Conservation (phyloP, 768 basidiomycete genomes). For the Boletellus ananiceps region DNA sequence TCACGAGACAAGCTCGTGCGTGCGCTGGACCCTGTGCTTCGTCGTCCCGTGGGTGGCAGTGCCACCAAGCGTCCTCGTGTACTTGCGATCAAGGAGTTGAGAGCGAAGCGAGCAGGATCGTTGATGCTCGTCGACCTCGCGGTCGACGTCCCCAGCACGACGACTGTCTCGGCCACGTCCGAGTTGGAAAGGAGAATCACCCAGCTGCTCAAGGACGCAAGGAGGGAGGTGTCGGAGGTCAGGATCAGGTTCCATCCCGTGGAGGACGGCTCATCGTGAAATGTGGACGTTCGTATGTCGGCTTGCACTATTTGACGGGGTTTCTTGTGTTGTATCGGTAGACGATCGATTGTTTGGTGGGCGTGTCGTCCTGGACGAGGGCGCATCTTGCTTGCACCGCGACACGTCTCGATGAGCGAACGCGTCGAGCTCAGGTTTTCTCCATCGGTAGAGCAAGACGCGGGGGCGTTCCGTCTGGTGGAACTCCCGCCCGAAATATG, state of each 20-base stretch:
- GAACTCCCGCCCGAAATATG: constrained; percentile 71
- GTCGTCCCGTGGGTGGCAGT: constrained; percentile 23
- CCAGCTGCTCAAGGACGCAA: constrained; percentile 46
- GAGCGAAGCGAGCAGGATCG: constrained; percentile 76
- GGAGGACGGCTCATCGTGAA: constrained; percentile 16
- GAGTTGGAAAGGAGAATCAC: constrained; percentile 60
- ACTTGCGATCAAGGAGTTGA: constrained; percentile 48
- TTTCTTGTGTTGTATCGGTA: background rate
- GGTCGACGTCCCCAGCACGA: constrained; percentile 57
- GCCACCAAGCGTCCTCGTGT: constrained; percentile 26
- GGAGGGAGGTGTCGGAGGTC: constrained; percentile 71
- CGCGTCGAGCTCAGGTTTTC: constrained; percentile 48
- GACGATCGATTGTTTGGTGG: no score
- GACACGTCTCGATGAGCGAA: constrained; percentile 17
- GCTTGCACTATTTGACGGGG: background rate
- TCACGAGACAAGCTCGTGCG: constrained; percentile 51
- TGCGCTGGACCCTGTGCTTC: constrained; percentile 53
- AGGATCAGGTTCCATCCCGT: constrained; percentile 56
- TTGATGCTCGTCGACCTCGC: constrained; percentile 79
- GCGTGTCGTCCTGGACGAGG: no score
- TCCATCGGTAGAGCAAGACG: constrained; percentile 40
- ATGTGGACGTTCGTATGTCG: background rate
- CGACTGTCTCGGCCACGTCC: constrained; percentile 56
- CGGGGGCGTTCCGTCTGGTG: constrained; percentile 60
- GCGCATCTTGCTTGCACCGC: background rate